Base-by-base conservation (phyloP, 164 flowering plant genomes). In the Warburgia ugandensis region DNA sequence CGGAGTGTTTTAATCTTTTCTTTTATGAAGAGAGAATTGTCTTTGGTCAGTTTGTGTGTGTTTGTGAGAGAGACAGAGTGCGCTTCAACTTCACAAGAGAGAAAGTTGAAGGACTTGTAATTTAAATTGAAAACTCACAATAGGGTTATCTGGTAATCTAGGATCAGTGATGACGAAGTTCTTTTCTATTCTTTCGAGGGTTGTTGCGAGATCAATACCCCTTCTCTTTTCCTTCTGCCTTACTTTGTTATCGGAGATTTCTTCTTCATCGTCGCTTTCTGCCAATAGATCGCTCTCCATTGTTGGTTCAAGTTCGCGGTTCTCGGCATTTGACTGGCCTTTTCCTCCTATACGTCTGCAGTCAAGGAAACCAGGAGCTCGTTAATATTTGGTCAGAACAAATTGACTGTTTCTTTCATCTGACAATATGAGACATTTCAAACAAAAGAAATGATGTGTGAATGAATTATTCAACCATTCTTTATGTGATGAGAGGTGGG, bases 141-240 rank as follows among this genome's bases (percentile, higher is more conserved):
- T 92, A 68, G 99, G 99, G 50, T 92, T 92, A 64, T 92, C 99
- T 38, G 99, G 97, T 43, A 92, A 74, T 67, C 99, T 84, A 1
- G 99, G 99, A 74, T 92, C 99, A 48, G 99, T 92, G 30, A 92
- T 88, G 68, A 92, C 99, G 50, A 92, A 92, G 50, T 92, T 92
- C 53, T 92, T 92, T 83, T 92, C 99, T 5, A 92, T 92, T 69
- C 99, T 94, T 69, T 92, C 97, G 3, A 92, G 95, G 3, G 99
- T 92, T 0, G 99, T 92, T 1, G 99, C 99, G 8, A 92, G 75
- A 74, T 92, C 99, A 52, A 92, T 75, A 74, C 99, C 99, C 78
- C 70, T 84, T 56, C 99, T 81, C 89, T 77, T 92, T 55, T 86
- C 83, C 75, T 74, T 92, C 48, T 80, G 56, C 52, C 94, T 73